Conservation (phyloP, 2,329 filamentous ascomycete genomes). For the Chaetomiaceae sp. region DNA sequence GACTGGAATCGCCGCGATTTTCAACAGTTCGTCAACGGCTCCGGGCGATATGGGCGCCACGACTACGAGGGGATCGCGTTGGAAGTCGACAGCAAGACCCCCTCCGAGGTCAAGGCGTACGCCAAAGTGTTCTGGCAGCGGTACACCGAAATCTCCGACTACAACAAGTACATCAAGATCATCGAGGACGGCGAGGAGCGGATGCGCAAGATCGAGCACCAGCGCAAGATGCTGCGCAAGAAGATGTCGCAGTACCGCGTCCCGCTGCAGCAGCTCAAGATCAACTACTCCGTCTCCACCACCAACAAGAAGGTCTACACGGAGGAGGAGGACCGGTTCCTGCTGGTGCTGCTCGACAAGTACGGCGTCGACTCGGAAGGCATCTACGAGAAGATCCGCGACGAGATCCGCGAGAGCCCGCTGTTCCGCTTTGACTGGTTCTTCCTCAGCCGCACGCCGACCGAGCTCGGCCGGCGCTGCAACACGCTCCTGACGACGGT, state of each 20-base stretch:
- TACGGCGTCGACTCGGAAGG: slow-evolving; percentile 86
- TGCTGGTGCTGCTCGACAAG: slow-evolving; percentile 87
- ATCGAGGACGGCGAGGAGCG: slow-evolving; percentile 93
- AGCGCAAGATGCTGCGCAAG: slow-evolving; percentile 86
- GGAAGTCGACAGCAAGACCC: slow-evolving; percentile 86
- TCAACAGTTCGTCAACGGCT: slow-evolving; percentile 95
- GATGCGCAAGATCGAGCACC: slow-evolving; percentile 79
- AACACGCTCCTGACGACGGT: slow-evolving; percentile 92
- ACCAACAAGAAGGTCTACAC: slow-evolving; percentile 99
- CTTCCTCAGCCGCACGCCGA: slow-evolving; percentile 88
- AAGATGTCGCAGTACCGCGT: slow-evolving; percentile 98
- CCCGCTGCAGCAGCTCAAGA: slow-evolving; percentile 92
- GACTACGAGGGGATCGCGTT: slow-evolving; percentile 80
- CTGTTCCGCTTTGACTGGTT: slow-evolving; percentile 99
- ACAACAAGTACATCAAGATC: slow-evolving; percentile 77
- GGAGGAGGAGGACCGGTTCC: slow-evolving; percentile 93
- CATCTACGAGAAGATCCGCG: slow-evolving; percentile 90
- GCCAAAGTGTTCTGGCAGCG: slow-evolving; percentile 96
- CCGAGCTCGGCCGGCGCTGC: slow-evolving; percentile 87
- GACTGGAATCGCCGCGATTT: slow-evolving; percentile 98
- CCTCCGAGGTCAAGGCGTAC: slow-evolving; percentile 81
- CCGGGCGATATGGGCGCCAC: slow-evolving; percentile 81
- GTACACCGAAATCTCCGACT: slow-evolving; percentile 84
- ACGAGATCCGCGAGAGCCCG: slow-evolving; percentile 90
- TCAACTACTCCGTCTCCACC: slow-evolving; percentile 97